Conservation (phyloP, 108 stramenopile species). For the Phaeodactylum tricornutum region DNA sequence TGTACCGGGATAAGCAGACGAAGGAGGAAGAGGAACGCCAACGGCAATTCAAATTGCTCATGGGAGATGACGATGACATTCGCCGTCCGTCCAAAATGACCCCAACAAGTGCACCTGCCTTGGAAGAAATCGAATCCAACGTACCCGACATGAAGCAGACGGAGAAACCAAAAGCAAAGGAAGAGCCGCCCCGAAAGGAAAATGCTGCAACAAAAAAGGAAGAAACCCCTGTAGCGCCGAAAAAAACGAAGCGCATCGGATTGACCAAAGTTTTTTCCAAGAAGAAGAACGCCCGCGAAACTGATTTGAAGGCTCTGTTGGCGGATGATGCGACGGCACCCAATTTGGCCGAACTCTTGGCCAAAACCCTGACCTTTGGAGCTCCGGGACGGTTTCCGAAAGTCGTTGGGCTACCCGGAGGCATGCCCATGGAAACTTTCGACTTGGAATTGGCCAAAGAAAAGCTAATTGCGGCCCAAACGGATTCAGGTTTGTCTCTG, state of each 20-base stretch:
- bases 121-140: too few species aligned
- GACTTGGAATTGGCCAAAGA: constrained; percentile 52
- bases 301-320: constrained; percentile 45
- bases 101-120: background rate
- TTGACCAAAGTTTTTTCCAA: constrained; percentile 47
- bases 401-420: constrained; percentile 31
- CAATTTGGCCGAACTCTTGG: constrained; percentile 54
- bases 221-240: constrained; percentile 13
- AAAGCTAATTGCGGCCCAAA: constrained; percentile 28
- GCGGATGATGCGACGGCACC: constrained; percentile 42
- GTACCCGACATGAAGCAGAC: background rate
- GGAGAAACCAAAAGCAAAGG: background rate
- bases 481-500: constrained; percentile 37
- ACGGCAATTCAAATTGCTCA: constrained; percentile 53
- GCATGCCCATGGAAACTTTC: constrained; percentile 57
- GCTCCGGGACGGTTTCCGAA: constrained; percentile 80
- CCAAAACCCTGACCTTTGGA: constrained; percentile 74
- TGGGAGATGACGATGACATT: constrained; percentile 36
- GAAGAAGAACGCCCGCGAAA: constrained; percentile 53
- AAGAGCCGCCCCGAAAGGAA: too few species aligned
- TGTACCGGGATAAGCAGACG: constrained; percentile 32
- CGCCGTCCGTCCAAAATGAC: constrained; percentile 3
- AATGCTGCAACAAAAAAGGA: too few species aligned
- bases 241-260: constrained; percentile 45
- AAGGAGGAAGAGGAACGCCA: constrained; percentile 53